Evolutionary conservation across 2,329 filamentous ascomycete species (phyloP).

Genomic region (Dothistroma septosporum): DNA sequence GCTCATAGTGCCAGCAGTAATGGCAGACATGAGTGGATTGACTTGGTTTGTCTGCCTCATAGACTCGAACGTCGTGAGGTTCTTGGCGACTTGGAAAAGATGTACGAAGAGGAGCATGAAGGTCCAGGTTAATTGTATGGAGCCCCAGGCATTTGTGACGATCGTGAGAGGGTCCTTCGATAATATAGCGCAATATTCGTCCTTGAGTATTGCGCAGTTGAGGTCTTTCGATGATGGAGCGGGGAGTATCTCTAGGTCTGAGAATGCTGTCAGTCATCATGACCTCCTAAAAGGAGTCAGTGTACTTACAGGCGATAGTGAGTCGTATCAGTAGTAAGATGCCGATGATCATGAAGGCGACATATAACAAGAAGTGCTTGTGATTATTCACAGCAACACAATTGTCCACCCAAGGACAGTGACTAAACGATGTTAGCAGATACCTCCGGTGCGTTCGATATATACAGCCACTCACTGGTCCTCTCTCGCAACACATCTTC

Average conservation of each 20-base stretch:
- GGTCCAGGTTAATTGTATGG: conserved; percentile 87
- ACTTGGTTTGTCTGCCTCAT: conserved; percentile 67
- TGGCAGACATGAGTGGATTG: conserved; percentile 64
- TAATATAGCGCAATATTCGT: conserved; percentile 68
- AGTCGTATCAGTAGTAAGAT: conserved; percentile 69
- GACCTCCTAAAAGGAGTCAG: background rate
- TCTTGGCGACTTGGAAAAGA: conserved; percentile 83
- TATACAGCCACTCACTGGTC: conserved; percentile 68
- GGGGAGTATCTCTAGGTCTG: conserved; percentile 44
- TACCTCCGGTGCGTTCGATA: background rate
- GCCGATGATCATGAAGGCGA: conserved; percentile 71
- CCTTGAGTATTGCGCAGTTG: conserved; percentile 71
- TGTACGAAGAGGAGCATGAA: conserved; percentile 96
- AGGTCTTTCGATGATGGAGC: conserved; percentile 37
- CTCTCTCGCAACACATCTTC: conserved; percentile 89
- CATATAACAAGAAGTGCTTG: conserved; percentile 89
- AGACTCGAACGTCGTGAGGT: conserved; percentile 94
- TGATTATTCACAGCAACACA: conserved; percentile 95
- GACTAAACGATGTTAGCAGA: conserved; percentile 49
- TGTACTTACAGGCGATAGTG: conserved; percentile 61
- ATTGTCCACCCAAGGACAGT: conserved; percentile 97
- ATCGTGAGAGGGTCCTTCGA: conserved; percentile 82
- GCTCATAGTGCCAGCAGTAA: conserved; percentile 65
- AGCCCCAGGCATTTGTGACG: conserved; percentile 71
- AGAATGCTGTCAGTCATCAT: conserved; percentile 1